These are phyloP conservation scores for Wickerhamomyces sydowiorum DNA, from an alignment of 805 yeast species.

Conservation along the genomic window DNA sequence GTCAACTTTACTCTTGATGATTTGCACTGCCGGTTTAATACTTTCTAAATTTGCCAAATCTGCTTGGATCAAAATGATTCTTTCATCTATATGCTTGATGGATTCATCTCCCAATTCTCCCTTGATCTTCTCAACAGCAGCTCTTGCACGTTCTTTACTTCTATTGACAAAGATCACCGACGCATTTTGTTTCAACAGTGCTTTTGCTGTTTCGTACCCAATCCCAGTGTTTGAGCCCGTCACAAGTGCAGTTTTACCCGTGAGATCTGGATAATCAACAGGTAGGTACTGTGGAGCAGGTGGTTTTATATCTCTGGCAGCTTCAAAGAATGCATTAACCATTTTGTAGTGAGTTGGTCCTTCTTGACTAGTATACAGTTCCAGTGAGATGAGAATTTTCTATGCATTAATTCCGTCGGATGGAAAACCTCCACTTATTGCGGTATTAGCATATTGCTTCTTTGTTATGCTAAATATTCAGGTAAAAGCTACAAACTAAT, in stretches of 20 bases:
- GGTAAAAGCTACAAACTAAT: no score
- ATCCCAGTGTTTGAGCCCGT: conserved; percentile 32
- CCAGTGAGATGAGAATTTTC: no score
- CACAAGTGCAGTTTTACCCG: conserved; percentile 19
- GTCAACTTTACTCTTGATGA: conserved; percentile 11
- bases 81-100: conserved; percentile 14
- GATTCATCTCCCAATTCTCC: conserved; percentile 18
- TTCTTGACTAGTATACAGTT: no score
- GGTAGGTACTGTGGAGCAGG: conserved; percentile 21
- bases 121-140: conserved; percentile 23
- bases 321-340: neutral
- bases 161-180: conserved; percentile 33
- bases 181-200: conserved; percentile 27
- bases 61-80: conserved; percentile 20
- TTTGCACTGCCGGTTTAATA: conserved; percentile 31
- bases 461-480: no score
- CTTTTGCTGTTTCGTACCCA: conserved; percentile 27
- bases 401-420: no score
- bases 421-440: no score
- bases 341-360: neutral
- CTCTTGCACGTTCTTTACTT: conserved; percentile 24
- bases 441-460: no score
- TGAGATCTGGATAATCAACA: conserved; percentile 24
- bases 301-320: conserved; percentile 10
- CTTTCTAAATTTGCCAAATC: conserved; percentile 37